Conservation (phyloP, 2,329 filamentous ascomycete genomes). For the Talaromyces sp. region DNA sequence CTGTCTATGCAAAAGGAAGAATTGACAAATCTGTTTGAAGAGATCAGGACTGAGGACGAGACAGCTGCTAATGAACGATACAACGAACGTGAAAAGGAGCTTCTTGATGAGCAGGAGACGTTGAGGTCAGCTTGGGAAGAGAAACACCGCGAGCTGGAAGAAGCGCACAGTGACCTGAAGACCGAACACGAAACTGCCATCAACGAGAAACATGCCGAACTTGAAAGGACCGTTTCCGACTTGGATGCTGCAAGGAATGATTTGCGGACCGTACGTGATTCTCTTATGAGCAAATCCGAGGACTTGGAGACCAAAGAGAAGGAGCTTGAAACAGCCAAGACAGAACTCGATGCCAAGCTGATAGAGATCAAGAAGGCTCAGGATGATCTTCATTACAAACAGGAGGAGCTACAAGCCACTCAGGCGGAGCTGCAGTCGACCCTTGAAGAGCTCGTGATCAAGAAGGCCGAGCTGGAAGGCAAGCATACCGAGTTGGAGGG, state of each 20-base stretch:
- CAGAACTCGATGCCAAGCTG: slow-evolving; percentile 20
- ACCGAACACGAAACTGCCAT: slow-evolving; percentile 31
- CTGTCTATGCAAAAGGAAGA: slow-evolving; percentile 42
- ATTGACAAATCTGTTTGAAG: slow-evolving; percentile 45
- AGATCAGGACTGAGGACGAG: slow-evolving; percentile 41
- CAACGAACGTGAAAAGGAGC: slow-evolving; percentile 39
- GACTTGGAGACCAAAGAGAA: slow-evolving; percentile 25
- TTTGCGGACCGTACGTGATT: slow-evolving; percentile 24
- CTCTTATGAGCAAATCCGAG: slow-evolving; percentile 23
- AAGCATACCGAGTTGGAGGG: slow-evolving; percentile 22
- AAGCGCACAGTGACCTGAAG: slow-evolving; percentile 32
- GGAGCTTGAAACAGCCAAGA: slow-evolving; percentile 25
- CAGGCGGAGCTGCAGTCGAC: slow-evolving; percentile 19
- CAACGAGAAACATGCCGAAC: slow-evolving; percentile 22
- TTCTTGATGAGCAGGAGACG: slow-evolving; percentile 36
- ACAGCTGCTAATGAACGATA: slow-evolving; percentile 33
- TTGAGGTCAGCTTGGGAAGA: slow-evolving; percentile 33
- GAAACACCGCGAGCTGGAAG: slow-evolving; percentile 35
- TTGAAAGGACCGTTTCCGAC: slow-evolving; percentile 29
- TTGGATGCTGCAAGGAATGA: slow-evolving; percentile 32
- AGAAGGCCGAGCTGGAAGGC: slow-evolving; percentile 9
- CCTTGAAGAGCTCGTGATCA: slow-evolving; percentile 16
- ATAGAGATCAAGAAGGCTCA: slow-evolving; percentile 15
- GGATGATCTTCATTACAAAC: slow-evolving; percentile 16
- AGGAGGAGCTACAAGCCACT: slow-evolving; percentile 13